These are phyloP conservation scores for Phaeosphaeriaceae sp. DNA, from an alignment of 2,329 filamentous ascomycete species.

Conservation along the genomic window DNA sequence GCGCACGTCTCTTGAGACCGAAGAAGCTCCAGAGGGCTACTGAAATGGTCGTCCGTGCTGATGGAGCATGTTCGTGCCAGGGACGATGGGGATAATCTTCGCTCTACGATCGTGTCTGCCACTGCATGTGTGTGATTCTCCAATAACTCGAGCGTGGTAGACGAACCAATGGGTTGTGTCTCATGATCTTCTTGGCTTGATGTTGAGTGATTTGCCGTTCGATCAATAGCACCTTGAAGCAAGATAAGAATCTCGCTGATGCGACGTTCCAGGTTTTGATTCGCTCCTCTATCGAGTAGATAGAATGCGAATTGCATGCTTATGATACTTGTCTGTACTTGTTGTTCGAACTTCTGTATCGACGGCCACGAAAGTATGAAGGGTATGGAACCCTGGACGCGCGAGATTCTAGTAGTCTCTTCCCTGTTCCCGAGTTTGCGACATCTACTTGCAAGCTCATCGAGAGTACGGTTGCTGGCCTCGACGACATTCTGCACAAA, in stretches of 20 bases:
- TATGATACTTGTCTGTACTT: constrained; percentile 1
- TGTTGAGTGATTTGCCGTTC: neutral
- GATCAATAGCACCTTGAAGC: neutral
- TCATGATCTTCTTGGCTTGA: neutral
- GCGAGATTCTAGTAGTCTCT: neutral
- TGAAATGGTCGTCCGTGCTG: neutral
- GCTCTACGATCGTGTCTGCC: neutral
- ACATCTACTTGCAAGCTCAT: constrained; percentile 2
- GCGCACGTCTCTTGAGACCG: neutral
- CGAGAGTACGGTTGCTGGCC: neutral
- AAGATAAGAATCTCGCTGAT: neutral
- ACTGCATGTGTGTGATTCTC: neutral
- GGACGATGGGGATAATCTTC: neutral
- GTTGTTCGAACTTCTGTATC: constrained; percentile 1
- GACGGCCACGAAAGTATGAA: neutral
- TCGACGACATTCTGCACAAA: neutral
- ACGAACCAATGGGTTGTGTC: neutral
- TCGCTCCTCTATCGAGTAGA: neutral
- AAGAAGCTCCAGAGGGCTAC: neutral
- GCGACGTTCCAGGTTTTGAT: neutral
- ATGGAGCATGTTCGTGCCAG: neutral
- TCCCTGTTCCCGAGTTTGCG: neutral
- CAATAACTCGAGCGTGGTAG: neutral
- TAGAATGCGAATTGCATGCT: neutral
- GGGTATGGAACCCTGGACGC: neutral